Conservation (phyloP, 139 green algal species). For the Desmodesmus armatus region DNA sequence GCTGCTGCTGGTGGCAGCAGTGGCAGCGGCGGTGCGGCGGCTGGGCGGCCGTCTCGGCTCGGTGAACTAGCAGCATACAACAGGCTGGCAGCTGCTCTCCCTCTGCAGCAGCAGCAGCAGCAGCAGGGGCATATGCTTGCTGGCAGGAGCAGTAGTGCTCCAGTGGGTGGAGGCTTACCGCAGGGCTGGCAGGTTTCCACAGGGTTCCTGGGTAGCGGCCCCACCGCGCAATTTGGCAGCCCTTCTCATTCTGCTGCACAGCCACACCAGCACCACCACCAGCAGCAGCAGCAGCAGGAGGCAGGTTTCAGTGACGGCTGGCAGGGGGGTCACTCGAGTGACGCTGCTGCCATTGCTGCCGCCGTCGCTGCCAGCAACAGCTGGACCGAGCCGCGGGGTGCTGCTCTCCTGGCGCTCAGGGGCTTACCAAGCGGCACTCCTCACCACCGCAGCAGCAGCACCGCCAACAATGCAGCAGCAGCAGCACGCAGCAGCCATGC, state of each 20-base stretch:
- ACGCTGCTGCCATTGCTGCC: background rate
- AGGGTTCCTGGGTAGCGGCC: background rate
- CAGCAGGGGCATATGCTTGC: background rate
- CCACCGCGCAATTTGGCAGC: background rate
- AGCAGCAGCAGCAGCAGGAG: background rate
- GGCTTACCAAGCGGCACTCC: too few relatives aligned
- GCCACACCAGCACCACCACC: background rate
- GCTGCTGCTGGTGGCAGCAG: background rate
- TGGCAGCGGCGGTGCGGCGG: background rate
- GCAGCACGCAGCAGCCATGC: too few relatives aligned
- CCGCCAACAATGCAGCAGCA: too few relatives aligned
- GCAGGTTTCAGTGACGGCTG: background rate
- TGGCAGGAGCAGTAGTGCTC: background rate
- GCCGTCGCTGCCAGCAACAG: background rate
- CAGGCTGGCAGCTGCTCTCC: background rate
- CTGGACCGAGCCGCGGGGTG: background rate
- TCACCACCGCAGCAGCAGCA: too few relatives aligned
- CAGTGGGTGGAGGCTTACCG: background rate
- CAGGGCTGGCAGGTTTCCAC: conserved; percentile 36
- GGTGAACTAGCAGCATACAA: background rate
- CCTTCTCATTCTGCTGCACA: background rate
- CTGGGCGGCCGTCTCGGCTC: background rate
- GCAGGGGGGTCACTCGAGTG: background rate
- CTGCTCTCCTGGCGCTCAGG: too few relatives aligned
- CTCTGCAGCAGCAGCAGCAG: background rate